Percentiles rank a stretch among this genome's conserved stretches.
Evolutionary conservation across 306 rosid species (phyloP).

Genomic region (Lupinus albus): DNA sequence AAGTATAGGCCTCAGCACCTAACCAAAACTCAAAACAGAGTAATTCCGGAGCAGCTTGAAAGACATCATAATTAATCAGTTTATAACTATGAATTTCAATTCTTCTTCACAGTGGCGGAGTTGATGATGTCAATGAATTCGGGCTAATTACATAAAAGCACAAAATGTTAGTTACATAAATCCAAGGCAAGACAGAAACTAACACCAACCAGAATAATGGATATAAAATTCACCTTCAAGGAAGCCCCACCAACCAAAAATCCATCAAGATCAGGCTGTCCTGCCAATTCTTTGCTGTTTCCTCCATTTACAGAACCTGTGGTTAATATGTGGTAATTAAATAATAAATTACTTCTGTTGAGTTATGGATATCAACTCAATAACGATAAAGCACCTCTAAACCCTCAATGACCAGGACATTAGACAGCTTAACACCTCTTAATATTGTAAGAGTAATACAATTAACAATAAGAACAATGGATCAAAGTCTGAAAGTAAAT

Average conservation of each 20-base stretch:
- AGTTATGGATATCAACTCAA: neutral
- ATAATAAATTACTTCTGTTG: neutral
- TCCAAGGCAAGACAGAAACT: slow-evolving; percentile 15
- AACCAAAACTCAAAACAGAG: slow-evolving; percentile 36
- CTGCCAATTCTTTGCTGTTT: slow-evolving; percentile 81
- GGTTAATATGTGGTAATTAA: neutral
- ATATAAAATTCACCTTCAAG: slow-evolving; percentile 54
- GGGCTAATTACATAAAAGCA: slow-evolving; percentile 45
- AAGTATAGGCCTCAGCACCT: slow-evolving; percentile 33
- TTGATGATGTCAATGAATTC: slow-evolving; percentile 90
- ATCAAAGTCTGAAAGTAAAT: neutral
- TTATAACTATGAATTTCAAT: slow-evolving; percentile 42
- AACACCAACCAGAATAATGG: slow-evolving; percentile 17
- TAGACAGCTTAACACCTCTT: neutral
- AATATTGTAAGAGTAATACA: neutral
- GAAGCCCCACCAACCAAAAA: slow-evolving; percentile 98
- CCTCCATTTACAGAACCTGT: slow-evolving; percentile 92
- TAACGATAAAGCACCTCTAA: neutral
- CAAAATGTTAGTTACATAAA: slow-evolving; percentile 33
- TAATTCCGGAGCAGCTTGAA: slow-evolving; percentile 35
- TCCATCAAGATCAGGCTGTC: slow-evolving; percentile 84
- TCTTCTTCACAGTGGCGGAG: slow-evolving; percentile 71
- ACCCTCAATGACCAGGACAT: neutral
- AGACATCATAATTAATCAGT: slow-evolving; percentile 38
- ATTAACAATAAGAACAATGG: neutral